Conservation (phyloP, 805 yeast species). For the Schwanniomyces sp. region DNA sequence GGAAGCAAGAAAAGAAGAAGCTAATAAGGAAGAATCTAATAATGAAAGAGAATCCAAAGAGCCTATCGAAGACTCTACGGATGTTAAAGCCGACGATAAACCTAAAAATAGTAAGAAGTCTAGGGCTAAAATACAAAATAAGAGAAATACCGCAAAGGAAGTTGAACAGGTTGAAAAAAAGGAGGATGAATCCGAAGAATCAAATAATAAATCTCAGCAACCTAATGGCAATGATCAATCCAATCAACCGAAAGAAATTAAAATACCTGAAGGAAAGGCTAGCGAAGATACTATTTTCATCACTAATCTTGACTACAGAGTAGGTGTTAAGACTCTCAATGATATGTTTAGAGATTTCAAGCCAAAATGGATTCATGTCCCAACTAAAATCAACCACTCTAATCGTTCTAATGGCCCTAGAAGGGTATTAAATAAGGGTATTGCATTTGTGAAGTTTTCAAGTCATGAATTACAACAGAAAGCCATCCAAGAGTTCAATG, state of each 20-base stretch:
- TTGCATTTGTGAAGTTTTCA: constrained; percentile 62
- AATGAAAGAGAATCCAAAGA: constrained; percentile 7
- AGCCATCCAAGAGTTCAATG: constrained; percentile 74
- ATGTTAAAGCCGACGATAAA: background rate
- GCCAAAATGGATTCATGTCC: constrained; percentile 61
- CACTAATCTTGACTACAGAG: constrained; percentile 56
- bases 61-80: background rate
- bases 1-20: constrained; percentile 13
- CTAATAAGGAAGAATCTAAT: constrained; percentile 7
- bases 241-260: constrained; percentile 8
- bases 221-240: constrained; percentile 5
- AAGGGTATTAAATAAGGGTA: constrained; percentile 58
- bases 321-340: constrained; percentile 45
- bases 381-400: constrained; percentile 48
- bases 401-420: constrained; percentile 43
- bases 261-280: constrained; percentile 48
- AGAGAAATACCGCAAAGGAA: background rate
- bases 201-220: background rate
- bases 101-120: background rate
- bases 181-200: background rate
- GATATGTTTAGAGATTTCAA: constrained; percentile 47
- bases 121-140: constrained; percentile 2
- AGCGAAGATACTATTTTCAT: constrained; percentile 62
- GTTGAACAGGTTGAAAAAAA: background rate
- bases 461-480: constrained; percentile 60